Evolutionary conservation across 2,329 filamentous ascomycete genomes (phyloP), one percentile per base, ranked within the genome.

Genomic region (Stromatinia cepivora): DNA sequence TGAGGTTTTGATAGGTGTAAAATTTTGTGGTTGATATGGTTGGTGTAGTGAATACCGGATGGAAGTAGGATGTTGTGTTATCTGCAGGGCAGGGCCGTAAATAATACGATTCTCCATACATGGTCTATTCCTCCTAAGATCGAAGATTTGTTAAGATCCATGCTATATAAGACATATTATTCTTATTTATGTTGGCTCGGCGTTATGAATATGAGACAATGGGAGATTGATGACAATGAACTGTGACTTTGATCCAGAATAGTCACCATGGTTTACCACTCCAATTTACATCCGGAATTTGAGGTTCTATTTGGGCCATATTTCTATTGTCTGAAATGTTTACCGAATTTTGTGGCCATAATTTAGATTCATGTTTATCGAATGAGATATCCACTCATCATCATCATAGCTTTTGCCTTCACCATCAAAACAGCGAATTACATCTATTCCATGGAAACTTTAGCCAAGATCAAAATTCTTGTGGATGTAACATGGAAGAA

Each of bases 191-290:
- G 11, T 28, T 15, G n/a, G n/a, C 15, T 52, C 3, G 15, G n/a
- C 10, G 25, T 52, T 6, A 25, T 15, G 13, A n/a, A 52, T 25
- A 52, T 28, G n/a, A 52, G 11, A 25, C n/a, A 5, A 52, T 5
- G n/a, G n/a, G 4, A 4, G n/a, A n/a, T 11, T 52, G 11, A 52
- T n/a, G 25, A 1, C 31, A 25, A 50, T n/a, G 4, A 1, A 50
- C 1, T 13, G 22, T 9, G 10, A 10, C 4, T n/a, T n/a, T n/a
- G 4, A 22, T 50, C 9, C 8, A 0, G n/a, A 11, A 13, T 3
- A 4, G n/a, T 50, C 48, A 25, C 11, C 0, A 13, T 50, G 7
- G n/a, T 50, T 50, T 50, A 25, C 31, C 31, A 31, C 25, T 25
- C 11, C 4, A 2, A 50, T 28, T 28, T 52, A 25, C 48, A 0